Base-by-base conservation (phyloP, 495 filamentous ascomycete genomes). In the Trichocladium uniseriatum region DNA sequence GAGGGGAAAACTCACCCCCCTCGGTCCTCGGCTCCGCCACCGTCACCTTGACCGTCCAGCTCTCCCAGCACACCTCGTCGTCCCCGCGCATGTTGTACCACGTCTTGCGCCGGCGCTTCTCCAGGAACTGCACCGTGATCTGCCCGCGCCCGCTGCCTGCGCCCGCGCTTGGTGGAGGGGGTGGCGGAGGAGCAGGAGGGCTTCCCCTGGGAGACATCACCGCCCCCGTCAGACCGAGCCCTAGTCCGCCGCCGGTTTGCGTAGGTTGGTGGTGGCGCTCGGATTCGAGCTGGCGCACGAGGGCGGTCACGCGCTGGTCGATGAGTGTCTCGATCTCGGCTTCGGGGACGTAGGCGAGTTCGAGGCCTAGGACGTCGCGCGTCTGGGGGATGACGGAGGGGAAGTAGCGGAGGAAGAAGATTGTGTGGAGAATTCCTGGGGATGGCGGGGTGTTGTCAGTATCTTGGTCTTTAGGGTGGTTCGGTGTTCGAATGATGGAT, bases 341-440 rank as follows among this genome's bases (percentile, higher is more conserved):
- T 59, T 98, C 91, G 52, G 89, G 83, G 56, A 98, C 83, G 52
- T 84, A 81, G 28, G 94, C 88, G 7, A 97, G 78, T 22, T 89
- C 95, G 45, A 96, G 76, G 60, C 95, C 92, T 47, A 97, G 80
- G 38, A 97, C 79, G 60, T 98, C 92, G 62, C 87, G 82, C 38
- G 87, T 87, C 38, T 79, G 77, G n/a, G 92, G 92, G 13, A 79
- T 71, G 47, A 95, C 76, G 24, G 86, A 81, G 48, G 86, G 86
- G 72, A 98, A 97, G 75, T 89, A 94, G 52, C 92, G 87, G 69
- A 97, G 89, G 74, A 98, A 98, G 82, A 97, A 98, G 63, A 98
- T 95, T 35, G 91, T 92, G 66, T 95, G 89, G 43, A 97, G 82
- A 59, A 96, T 84, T 51, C 85, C 91, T 97, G 29, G n/a, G 15